Base-by-base conservation (phyloP, 148 eudicot species). In the Fagopyrum homotropicum region DNA sequence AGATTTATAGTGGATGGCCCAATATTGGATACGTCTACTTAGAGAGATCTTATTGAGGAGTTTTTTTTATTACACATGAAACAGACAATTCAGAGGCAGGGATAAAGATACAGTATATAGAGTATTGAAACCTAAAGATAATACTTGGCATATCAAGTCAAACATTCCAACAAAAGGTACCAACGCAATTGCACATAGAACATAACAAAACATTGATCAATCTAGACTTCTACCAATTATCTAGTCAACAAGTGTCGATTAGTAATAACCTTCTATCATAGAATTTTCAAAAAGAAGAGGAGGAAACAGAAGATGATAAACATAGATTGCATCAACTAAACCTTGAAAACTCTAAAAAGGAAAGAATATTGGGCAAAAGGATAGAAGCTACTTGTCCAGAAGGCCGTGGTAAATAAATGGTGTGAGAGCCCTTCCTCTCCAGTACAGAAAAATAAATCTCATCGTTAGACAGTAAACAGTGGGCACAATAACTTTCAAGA, bases 401-500 rank as follows among this genome's bases (percentile, higher is more conserved):
- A 44, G 97, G 72, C 60, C 98, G 91, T 68, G 98, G 98, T 29
- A 86, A 83, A 82, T 90, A 95, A 83, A 95, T 80, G 76, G 88
- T 79, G 79, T 56, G 76, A 75, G 82, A 83, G 59, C 96, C 91
- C 85, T 79, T 89, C 72, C 78, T 85, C 76, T 89, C 92, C 78
- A 87, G 72, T 55, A 84, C 70, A 22, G 96, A 84, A 84, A 95
- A 95, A 82, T 95, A 95, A 29, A 92, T 70, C 64, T 95, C 93
- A 84, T 92, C 97, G 75, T 87, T 86, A 64, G 98, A 90, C 75
- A 95, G 85, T 83, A 95, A 80, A 26, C 88, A 82, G 82, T 95
- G 96, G 50, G 98, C 91, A 83, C 92, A 90, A 79, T 95, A 95
- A 88, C 97, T 90, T 82, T 92, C 97, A 70, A 92, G 88, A 77